phyloP scores from a whole-genome alignment of 1,284 basidiomycete species.

The Hortiboletus rubellus region DNA sequence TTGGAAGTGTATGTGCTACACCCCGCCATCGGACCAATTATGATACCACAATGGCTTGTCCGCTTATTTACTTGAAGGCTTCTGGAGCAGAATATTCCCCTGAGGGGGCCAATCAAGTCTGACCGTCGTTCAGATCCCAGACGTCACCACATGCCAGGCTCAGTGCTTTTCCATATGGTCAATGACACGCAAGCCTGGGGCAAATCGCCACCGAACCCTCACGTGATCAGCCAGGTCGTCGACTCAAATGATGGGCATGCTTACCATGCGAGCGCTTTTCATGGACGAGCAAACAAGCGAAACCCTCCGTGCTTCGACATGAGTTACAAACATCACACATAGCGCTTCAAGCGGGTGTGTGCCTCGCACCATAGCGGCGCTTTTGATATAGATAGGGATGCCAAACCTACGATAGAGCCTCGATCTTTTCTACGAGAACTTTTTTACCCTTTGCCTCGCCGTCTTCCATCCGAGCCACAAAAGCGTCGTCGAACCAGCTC shows the following conservation, averaged over 20 bases:
- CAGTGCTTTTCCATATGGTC: not conserved
- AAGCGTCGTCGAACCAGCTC: conserved; percentile 51
- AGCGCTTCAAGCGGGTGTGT: conserved; percentile 36
- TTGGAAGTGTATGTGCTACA: not conserved
- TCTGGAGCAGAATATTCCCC: too few species aligned
- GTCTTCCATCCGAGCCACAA: conserved; percentile 26
- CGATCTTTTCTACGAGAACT: conserved; percentile 54
- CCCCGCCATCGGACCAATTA: too few species aligned
- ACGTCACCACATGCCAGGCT: too few species aligned
- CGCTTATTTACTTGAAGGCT: too few species aligned
- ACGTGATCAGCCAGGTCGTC: not conserved
- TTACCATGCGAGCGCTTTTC: not conserved
- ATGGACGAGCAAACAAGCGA: not conserved
- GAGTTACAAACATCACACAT: not conserved
- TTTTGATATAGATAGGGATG: conserved; percentile 10
- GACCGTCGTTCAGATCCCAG: not conserved
- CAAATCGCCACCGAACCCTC: too few species aligned
- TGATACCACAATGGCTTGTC: not conserved
- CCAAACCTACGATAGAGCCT: conserved; percentile 22
- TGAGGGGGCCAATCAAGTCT: not conserved
- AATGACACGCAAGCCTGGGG: not conserved
- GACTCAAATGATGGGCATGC: not conserved
- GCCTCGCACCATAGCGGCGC: not conserved
- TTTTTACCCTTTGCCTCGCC: conserved; percentile 55
- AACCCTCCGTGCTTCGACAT: not conserved